Conservation (phyloP, 257 asterid species). For the Solanum acaule region DNA sequence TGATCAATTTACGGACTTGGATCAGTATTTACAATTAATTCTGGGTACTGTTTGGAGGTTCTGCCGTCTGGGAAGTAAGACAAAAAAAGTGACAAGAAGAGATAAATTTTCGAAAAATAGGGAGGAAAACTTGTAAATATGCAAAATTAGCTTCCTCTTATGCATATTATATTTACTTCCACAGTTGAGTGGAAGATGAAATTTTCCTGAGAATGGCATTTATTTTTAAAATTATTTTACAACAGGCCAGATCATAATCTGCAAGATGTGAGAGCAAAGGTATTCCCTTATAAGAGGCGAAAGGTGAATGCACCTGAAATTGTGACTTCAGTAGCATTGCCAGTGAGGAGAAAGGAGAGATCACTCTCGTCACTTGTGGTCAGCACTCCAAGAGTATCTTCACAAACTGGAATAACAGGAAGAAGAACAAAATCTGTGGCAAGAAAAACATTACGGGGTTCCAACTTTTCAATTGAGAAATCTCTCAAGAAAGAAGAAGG, state of each 20-base stretch:
- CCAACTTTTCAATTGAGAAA: constrained; percentile 76
- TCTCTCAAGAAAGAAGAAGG: constrained; percentile 62
- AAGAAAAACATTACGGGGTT: constrained; percentile 71
- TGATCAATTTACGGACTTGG: not conserved
- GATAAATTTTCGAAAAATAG: not conserved
- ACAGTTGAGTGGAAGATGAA: not conserved
- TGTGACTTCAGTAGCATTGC: constrained; percentile 51
- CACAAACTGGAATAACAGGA: constrained; percentile 83
- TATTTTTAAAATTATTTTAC: not conserved
- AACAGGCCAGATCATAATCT: constrained; percentile 85
- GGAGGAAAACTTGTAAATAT: not conserved
- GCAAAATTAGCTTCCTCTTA: not conserved
- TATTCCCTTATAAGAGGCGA: constrained; percentile 80
- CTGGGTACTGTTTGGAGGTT: not conserved
- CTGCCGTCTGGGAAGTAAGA: not conserved
- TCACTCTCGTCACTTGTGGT: constrained; percentile 93
- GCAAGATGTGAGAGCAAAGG: constrained; percentile 88
- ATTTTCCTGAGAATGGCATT: not conserved
- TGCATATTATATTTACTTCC: not conserved
- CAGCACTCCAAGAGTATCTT: constrained; percentile 91
- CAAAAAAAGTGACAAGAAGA: not conserved
- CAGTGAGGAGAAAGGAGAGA: constrained; percentile 93
- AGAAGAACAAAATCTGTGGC: constrained; percentile 78
- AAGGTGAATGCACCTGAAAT: constrained; percentile 71
- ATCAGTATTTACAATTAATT: not conserved